Base-by-base conservation (phyloP, 805 yeast genomes). In the Kluyveromyces nonfermentans region DNA sequence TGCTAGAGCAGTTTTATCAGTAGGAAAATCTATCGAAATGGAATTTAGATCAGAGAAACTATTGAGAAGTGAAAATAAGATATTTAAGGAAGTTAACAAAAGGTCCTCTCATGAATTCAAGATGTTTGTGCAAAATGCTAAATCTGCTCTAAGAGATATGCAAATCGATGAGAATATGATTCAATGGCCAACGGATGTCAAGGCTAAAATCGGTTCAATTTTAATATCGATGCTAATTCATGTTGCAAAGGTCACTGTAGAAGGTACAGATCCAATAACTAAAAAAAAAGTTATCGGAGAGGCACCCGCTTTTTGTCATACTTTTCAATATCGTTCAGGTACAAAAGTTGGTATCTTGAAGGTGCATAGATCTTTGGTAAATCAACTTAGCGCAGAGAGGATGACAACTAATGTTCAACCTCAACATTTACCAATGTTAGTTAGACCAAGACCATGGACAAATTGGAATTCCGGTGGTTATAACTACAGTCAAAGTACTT, bases 301-400 rank as follows among this genome's bases (percentile, higher is more conserved):
- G 33, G 90, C 88, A 7, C 96, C 97, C 2, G 97, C 97, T 0
- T 84, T 93, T 55, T 80, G 79, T 47, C 97, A 93, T 57, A 76
- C 87, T 4, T 89, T 85, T 62, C 94, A 86, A 62, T 87, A 82
- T 55, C 74, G 76, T 40, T 74, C 75, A 43, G 96, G 97, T 32
- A 77, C 77, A 47, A 82, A 81, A 56, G 65, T 87, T 21, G 98
- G 98, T 35, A 80, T 89, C 8, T 67, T 93, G 45, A 81, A 79
- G 48, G 67, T 86, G 8, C 96, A 93, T 62, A 76, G 77, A 48
- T 71, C 75, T 10, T 72, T 93, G 41, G 75, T 82, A 3, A 71
- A 74, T 22, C 78, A 76, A 54, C 63, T 93, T 41, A 80, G 86
- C 8, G 78, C 82, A 3, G 88, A 81, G 40, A 70, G 77, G 30